These are phyloP conservation scores for Eragrostis curvula DNA, from an alignment of 176 grass and related monocot species.

Conservation along the genomic window DNA sequence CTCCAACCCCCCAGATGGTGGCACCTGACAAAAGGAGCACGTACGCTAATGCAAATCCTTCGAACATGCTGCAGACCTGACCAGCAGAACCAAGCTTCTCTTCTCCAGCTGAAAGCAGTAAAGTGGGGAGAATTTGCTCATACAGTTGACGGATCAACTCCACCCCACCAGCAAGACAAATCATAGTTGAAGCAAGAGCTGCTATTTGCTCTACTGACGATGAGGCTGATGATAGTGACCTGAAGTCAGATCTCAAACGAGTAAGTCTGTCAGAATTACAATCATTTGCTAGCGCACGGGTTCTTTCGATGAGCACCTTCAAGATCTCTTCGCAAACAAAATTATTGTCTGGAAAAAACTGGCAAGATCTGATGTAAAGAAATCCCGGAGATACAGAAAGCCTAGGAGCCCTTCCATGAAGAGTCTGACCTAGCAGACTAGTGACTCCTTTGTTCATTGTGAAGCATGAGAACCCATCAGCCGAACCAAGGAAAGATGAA, in stretches of 20 bases:
- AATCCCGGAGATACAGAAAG: constrained; percentile 57
- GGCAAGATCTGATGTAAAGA: constrained; percentile 62
- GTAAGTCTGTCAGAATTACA: constrained; percentile 39
- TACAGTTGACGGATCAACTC: constrained; percentile 67
- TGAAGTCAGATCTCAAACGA: constrained; percentile 54
- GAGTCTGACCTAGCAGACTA: constrained; percentile 54
- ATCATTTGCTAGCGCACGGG: constrained; percentile 53
- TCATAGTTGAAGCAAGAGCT: constrained; percentile 63
- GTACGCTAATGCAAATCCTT: constrained; percentile 71
- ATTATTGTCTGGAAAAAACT: constrained; percentile 58
- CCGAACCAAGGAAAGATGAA: constrained; percentile 69
- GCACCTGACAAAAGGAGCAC: constrained; percentile 70
- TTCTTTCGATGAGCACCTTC: constrained; percentile 66
- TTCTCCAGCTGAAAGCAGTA: constrained; percentile 65
- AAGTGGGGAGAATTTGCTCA: constrained; percentile 65
- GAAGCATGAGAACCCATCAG: constrained; percentile 41
- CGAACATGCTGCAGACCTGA: constrained; percentile 55
- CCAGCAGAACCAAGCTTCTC: constrained; percentile 51
- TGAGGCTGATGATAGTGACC: constrained; percentile 57
- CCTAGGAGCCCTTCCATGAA: constrained; percentile 24
- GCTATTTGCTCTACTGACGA: constrained; percentile 59
- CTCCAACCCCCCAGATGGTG: constrained; percentile 64
- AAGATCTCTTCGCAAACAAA: constrained; percentile 71
- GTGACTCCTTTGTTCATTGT: constrained; percentile 41
- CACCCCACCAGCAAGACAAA: constrained; percentile 68